These are phyloP conservation scores for Syzygium oleosum DNA, from an alignment of 345 rosid species.

Conservation along the genomic window DNA sequence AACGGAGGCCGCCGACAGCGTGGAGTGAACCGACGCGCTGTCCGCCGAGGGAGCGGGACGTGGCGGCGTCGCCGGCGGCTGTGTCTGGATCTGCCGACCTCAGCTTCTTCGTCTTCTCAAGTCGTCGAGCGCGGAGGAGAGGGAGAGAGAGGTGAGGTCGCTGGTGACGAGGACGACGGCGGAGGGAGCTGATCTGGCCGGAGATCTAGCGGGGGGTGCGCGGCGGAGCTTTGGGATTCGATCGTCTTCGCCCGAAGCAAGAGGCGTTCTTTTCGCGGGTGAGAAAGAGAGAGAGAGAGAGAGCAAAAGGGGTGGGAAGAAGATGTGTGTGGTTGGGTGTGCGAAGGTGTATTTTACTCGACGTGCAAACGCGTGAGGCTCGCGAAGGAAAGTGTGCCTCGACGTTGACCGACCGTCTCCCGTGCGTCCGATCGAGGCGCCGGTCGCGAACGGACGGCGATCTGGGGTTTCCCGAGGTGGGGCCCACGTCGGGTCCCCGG, in stretches of 20 bases:
- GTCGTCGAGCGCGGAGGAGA: background rate
- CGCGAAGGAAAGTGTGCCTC: background rate
- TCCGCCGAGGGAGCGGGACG: background rate
- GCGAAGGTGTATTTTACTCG: background rate
- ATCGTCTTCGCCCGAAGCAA: background rate
- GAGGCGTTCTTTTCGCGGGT: background rate
- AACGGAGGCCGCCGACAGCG: background rate
- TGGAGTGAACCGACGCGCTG: background rate
- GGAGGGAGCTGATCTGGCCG: background rate
- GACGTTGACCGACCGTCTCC: background rate
- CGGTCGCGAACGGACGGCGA: background rate
- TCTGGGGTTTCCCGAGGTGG: background rate
- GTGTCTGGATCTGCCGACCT: background rate
- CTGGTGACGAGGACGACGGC: background rate
- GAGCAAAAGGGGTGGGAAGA: background rate
- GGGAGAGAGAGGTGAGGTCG: background rate
- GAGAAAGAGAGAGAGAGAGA: background rate
- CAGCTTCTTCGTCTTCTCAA: background rate
- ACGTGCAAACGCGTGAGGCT: background rate
- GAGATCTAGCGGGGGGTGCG: background rate
- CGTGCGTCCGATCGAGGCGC: background rate
- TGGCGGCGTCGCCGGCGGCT: background rate
- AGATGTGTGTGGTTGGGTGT: background rate
- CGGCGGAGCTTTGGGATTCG: background rate
- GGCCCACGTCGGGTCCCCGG: background rate